Evolutionary conservation across 2,329 filamentous ascomycete genomes (phyloP), one percentile per base, ranked within the genome.

Genomic region (Cladosporium colombiae): DNA sequence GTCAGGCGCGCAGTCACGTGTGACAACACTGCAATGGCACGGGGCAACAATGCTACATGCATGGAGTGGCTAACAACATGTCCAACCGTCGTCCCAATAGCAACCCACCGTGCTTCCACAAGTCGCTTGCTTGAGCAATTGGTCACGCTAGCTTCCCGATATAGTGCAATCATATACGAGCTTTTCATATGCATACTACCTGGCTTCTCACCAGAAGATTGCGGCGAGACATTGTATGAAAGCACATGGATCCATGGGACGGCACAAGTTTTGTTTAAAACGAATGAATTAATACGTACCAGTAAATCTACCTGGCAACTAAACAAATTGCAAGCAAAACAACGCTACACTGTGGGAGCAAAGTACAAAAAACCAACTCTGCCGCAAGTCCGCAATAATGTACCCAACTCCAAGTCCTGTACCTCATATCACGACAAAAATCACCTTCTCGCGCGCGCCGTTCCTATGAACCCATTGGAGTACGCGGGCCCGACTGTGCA

Each of bases 401-500:
- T 55, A 23, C 31, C 52, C 8, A 3, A 3, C 5, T 23, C 52
- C 52, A 55, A 31, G 3, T 6, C 52, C 52, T 21, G 18, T 55
- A 33, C 27, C 52, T 33, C 52, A 57, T 25, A 57, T 57, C 55
- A 27, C 31, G 23, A 37, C 5, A 25, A 57, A 3, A 46, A n/a
- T 44, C 56, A 59, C 29, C 23, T 29, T 6, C 56, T 27, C 2
- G 35, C 56, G 11, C 55, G 55, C 33, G 33, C 29, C 21, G 31
- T 64, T 23, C 21, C 50, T 46, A 64, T 64, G 27, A 56, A 57
- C 2, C 53, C 62, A 49, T 58, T 49, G 18, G 50, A 27, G 13
- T 64, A 64, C 3, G 31, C 21, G 21, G 55, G 8, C 16, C 46
- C 52, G 53, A 25, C 50, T 21, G 66, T 63, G 46, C 66, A 67